phyloP scores from a whole-genome alignment of 2,329 filamentous ascomycete genomes.

The Aspergillus sp. region DNA sequence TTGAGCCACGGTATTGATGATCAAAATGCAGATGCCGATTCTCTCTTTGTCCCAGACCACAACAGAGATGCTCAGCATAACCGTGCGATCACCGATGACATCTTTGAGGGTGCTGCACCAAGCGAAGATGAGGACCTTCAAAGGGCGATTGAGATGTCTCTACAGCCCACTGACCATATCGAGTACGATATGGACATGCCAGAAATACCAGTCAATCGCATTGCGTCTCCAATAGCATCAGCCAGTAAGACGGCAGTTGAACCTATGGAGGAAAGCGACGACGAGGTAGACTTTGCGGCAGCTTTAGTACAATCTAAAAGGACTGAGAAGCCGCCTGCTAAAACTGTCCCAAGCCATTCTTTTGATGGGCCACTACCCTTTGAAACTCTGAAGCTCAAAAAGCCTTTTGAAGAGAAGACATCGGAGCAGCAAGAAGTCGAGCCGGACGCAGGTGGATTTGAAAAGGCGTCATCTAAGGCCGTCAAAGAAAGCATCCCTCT shows the following conservation, averaged over 20 bases:
- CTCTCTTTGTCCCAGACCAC: conserved; percentile 56
- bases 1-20: conserved; percentile 30
- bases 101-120: conserved; percentile 54
- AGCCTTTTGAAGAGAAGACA: conserved; percentile 47
- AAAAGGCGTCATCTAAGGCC: conserved; percentile 46
- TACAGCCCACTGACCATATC: conserved; percentile 48
- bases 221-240: conserved; percentile 45
- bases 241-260: conserved; percentile 30
- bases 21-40: conserved; percentile 43
- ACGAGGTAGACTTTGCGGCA: conserved; percentile 73
- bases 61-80: conserved; percentile 32
- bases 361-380: conserved; percentile 87
- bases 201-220: conserved; percentile 39
- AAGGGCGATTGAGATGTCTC: conserved; percentile 79
- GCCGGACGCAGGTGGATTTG: conserved; percentile 64
- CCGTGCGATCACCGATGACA: conserved; percentile 47
- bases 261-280: conserved; percentile 57
- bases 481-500: conserved; percentile 34
- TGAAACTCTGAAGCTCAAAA: conserved; percentile 72
- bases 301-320: conserved; percentile 71
- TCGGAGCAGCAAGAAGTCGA: conserved; percentile 52
- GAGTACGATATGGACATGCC: conserved; percentile 40
- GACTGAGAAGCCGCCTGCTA: conserved; percentile 47
- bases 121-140: conserved; percentile 72
- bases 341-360: conserved; percentile 52